A percentile compares a stretch with the other conserved stretches of the same genome.
phyloP scores from a whole-genome alignment of 2,329 filamentous ascomycete genomes.

The Berkeleyomyces rouxiae region DNA sequence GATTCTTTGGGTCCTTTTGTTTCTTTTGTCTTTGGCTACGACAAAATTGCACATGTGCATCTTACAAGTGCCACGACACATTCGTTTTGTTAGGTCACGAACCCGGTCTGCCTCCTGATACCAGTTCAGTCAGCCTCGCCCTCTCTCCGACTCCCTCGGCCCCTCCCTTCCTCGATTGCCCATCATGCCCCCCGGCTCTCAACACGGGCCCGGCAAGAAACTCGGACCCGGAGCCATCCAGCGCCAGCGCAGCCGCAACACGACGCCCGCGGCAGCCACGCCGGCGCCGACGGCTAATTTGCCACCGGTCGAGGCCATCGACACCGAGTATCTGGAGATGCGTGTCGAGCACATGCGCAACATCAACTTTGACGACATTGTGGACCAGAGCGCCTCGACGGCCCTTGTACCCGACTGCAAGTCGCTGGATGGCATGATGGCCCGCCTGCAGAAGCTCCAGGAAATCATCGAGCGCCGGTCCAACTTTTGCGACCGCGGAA shows the following conservation, averaged over 20 bases:
- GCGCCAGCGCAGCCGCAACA: constrained; percentile 59
- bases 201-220: constrained; percentile 52
- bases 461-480: constrained; percentile 52
- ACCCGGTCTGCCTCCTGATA: neutral
- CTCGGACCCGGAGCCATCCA: constrained; percentile 40
- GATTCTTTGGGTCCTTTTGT: too few relatives aligned
- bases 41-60: too few relatives aligned
- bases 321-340: constrained; percentile 51
- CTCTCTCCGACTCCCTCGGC: neutral
- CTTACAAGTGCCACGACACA: too few relatives aligned
- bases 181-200: constrained; percentile 40
- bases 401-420: constrained; percentile 45
- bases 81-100: too few relatives aligned
- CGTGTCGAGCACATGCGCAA: constrained; percentile 41
- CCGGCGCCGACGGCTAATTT: constrained; percentile 31
- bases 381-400: constrained; percentile 43
- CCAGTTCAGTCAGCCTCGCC: neutral
- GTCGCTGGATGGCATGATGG: constrained; percentile 45
- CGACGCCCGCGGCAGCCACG: constrained; percentile 24
- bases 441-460: constrained; percentile 45
- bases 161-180: neutral
- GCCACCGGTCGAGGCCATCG: constrained; percentile 36
- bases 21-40: too few relatives aligned
- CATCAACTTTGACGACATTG: constrained; percentile 50
- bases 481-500: constrained; percentile 52